Conservation (phyloP, 108 stramenopile genomes). For the Skeletonema marinoi region DNA sequence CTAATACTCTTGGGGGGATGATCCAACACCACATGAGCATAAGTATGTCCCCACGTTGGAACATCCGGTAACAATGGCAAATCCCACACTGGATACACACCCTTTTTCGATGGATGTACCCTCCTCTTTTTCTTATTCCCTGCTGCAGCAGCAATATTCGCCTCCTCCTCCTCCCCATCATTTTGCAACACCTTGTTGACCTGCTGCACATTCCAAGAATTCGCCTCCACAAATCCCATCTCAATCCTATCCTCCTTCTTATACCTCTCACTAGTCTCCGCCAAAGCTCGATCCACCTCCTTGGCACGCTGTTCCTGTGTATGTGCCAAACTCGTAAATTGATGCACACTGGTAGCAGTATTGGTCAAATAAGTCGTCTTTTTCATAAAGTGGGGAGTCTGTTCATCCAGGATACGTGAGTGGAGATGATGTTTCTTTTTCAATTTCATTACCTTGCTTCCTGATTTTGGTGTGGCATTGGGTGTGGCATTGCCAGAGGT, state of each 20-base stretch:
- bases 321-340: slow-evolving; percentile 81
- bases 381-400: slow-evolving; percentile 80
- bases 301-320: slow-evolving; percentile 55
- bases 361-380: slow-evolving; percentile 90
- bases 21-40: slow-evolving; percentile 86
- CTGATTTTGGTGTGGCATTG: background rate
- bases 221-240: slow-evolving; percentile 42
- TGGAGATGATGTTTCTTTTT: slow-evolving; percentile 65
- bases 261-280: slow-evolving; percentile 27
- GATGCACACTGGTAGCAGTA: slow-evolving; percentile 81
- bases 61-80: slow-evolving; percentile 77
- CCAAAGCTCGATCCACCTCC: slow-evolving; percentile 43
- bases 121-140: slow-evolving; percentile 20
- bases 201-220: slow-evolving; percentile 4
- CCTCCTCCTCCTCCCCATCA: no score
- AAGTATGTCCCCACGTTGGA: slow-evolving; percentile 73
- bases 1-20: slow-evolving; percentile 57
- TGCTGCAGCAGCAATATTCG: background rate
- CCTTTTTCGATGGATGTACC: slow-evolving; percentile 65
- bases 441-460: slow-evolving; percentile 4
- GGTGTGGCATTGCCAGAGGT: background rate
- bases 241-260: slow-evolving; percentile 48
- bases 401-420: slow-evolving; percentile 82
- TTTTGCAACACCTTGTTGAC: background rate
- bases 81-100: slow-evolving; percentile 64